phyloP scores from a whole-genome alignment of 441 rosid species.

The Geranium incanum region DNA sequence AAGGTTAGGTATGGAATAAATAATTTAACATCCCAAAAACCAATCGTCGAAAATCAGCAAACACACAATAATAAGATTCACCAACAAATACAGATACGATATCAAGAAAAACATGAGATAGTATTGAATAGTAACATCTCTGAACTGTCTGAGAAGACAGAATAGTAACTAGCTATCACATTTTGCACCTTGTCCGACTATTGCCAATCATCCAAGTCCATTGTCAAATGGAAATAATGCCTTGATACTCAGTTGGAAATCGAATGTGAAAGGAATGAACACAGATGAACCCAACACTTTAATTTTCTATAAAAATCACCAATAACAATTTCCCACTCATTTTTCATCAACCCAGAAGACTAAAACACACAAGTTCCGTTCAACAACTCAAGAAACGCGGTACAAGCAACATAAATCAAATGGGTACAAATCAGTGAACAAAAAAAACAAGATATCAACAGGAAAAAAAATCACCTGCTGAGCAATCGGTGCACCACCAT shows the following conservation, averaged over 20 bases:
- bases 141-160: no score
- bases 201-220: neutral
- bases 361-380: neutral
- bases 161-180: no score
- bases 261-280: neutral
- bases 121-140: no score
- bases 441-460: neutral
- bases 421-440: neutral
- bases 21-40: neutral
- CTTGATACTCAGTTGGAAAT: neutral
- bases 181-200: no score
- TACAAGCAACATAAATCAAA: neutral
- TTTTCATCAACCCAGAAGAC: neutral
- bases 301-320: neutral
- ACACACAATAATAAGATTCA: neutral
- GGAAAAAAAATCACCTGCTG: constrained; percentile 30
- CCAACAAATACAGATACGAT: neutral
- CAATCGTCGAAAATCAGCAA: neutral
- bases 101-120: no score
- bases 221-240: neutral
- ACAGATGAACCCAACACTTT: neutral
- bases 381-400: neutral
- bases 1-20: neutral
- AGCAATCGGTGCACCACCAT: constrained; percentile 41
- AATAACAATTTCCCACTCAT: neutral